phyloP scores from a whole-genome alignment of 2,329 filamentous ascomycete species.

The Ceratocystis huliohia region DNA sequence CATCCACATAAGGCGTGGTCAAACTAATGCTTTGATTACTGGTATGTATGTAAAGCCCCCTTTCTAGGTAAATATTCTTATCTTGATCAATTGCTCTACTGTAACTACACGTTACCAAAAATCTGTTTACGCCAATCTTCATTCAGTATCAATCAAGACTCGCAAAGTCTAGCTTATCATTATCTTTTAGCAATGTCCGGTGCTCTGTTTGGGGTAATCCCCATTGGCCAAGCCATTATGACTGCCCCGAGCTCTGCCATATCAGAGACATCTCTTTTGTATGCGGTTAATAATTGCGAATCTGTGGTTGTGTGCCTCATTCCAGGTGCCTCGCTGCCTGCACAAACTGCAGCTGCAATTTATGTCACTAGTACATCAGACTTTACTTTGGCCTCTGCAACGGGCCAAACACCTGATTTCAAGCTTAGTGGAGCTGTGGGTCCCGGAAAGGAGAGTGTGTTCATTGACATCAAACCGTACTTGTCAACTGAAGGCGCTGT shows the following conservation, averaged over 20 bases:
- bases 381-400: conserved; percentile 30
- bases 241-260: conserved; percentile 42
- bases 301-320: conserved; percentile 73
- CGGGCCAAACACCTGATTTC: conserved; percentile 46
- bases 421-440: conserved; percentile 80
- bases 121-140: not conserved
- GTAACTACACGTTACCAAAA: not conserved
- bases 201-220: conserved; percentile 47
- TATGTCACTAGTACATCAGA: conserved; percentile 54
- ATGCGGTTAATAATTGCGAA: conserved; percentile 47
- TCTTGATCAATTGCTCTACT: not conserved
- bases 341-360: conserved; percentile 71
- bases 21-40: not conserved
- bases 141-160: not conserved
- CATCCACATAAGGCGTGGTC: not conserved
- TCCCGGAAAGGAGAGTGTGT: conserved; percentile 78
- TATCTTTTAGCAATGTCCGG: conserved; percentile 28
- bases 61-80: not conserved
- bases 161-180: not conserved
- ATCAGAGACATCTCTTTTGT: conserved; percentile 45
- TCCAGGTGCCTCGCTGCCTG: conserved; percentile 60
- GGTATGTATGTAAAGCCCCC: not conserved
- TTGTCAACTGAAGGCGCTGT: conserved; percentile 41
- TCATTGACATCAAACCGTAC: conserved; percentile 56
- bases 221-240: conserved; percentile 46